These are phyloP conservation scores for Aureobasidium sp. DNA, from an alignment of 2,329 filamentous ascomycete genomes.

Conservation along the genomic window DNA sequence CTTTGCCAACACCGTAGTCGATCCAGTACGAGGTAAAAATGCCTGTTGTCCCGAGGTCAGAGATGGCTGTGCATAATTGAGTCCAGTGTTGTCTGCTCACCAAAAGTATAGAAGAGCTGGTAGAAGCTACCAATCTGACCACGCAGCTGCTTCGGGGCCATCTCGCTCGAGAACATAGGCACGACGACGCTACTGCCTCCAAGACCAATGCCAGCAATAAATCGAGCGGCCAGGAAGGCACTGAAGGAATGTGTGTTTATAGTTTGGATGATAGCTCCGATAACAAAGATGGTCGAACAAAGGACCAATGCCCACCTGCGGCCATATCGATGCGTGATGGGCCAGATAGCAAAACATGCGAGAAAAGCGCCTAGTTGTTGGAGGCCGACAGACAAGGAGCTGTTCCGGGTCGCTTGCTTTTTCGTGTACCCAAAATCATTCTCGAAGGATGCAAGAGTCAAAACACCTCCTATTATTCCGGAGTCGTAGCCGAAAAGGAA, in stretches of 20 bases:
- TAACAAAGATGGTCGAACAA: conserved; percentile 37
- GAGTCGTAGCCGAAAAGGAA: conserved; percentile 43
- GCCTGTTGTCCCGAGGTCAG: conserved; percentile 12
- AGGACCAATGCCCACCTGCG: conserved; percentile 40
- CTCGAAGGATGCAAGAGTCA: conserved; percentile 39
- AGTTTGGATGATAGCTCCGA: conserved; percentile 40
- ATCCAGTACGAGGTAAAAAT: conserved; percentile 50
- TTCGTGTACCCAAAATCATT: conserved; percentile 38
- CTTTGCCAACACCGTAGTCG: conserved; percentile 41
- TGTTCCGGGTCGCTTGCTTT: conserved; percentile 33
- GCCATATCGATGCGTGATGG: conserved; percentile 41
- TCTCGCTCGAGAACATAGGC: conserved; percentile 37
- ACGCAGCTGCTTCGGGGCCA: conserved; percentile 40
- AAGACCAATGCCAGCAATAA: conserved; percentile 44
- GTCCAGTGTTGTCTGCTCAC: conserved; percentile 20
- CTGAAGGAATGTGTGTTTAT: conserved; percentile 40
- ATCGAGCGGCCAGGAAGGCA: conserved; percentile 41
- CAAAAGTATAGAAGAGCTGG: conserved; percentile 45
- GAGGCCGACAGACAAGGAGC: conserved; percentile 44
- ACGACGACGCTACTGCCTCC: conserved; percentile 41
- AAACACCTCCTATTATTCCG: conserved; percentile 40
- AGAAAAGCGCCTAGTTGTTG: conserved; percentile 49
- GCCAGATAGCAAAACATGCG: conserved; percentile 45
- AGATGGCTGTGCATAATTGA: neutral
- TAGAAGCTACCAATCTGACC: conserved; percentile 46